Evolutionary conservation across 2,329 filamentous ascomycete species (phyloP), one percentile per base, ranked within the genome.

Genomic region (Cordyceps javanica): DNA sequence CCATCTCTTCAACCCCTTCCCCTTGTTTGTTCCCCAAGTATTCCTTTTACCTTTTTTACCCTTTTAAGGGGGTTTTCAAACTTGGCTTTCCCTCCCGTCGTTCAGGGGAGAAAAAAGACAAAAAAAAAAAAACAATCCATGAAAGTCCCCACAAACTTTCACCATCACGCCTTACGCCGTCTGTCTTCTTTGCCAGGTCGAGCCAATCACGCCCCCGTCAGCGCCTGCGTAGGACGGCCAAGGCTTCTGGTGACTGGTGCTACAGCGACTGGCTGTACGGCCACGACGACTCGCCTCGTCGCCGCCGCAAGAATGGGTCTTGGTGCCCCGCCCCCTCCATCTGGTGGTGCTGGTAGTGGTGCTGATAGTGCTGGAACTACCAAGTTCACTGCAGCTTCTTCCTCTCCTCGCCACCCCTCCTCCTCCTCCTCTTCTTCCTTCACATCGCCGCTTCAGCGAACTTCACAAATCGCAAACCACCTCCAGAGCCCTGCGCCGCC

Each of bases 401-500:
- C 38, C n/a, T 30, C 26, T 48, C 63, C 62, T 60, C 62, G 55
- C 62, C 52, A 57, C 55, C 59, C 61, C 57, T 60, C 62, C 44
- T 59, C 64, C 63, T 65, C 60, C 62, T 62, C 62, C 30, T 55
- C 59, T 55, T 54, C 55, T 51, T 57, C 65, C 51, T 65, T 67
- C 69, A 76, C 71, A 69, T 79, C 79, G 74, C 73, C 80, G 68
- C 73, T 74, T 63, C 75, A 68, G 63, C 75, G 80, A 62, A 79
- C 79, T 60, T 73, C 76, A 48, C 80, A 82, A 70, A 75, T 84
- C 63, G 80, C 80, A 69, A 76, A 78, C 60, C 81, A 83, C 64
- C 70, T 83, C 59, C 77, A 77, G 66, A 70, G 68, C 63, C 68
- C 53, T 62, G 67, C 38, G 62, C 63, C 36, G 65, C 68, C 28